Base-by-base conservation (phyloP, 192 early-diverging fungal genomes). In the Linnemannia zychae region DNA sequence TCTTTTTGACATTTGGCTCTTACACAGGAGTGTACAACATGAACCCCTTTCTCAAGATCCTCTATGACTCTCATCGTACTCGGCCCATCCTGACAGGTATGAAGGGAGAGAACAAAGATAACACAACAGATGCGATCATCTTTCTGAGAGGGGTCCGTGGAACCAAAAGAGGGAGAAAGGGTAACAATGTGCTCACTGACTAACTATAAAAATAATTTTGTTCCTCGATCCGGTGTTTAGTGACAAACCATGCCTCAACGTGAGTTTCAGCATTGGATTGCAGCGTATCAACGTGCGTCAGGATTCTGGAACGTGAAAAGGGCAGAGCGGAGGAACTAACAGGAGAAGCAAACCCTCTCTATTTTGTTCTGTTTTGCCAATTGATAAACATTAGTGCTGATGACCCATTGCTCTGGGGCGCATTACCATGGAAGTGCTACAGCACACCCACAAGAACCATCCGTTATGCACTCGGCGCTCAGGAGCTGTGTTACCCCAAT, bases 401-500 rank as follows among this genome's bases (percentile, higher is more conserved):
- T 38, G 95, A 96, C 74, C 95, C 95, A 4, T 48, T 94, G 3
- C 75, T 96, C 22, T 96, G 95, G 95, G 95, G 94, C 34, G 81
- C 91, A 7, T 76, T 96, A 71, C 94, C 94, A 15, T 72, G 88
- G 73, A 89, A 82, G n/a, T 89, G 90, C 53, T 87, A 91, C 7
- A 86, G 81, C 75, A 75, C 81, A 44, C 89, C 87, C 1, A 80
- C 91, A 9, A 75, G 88, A 34, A 82, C 87, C 2, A 89, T 94
- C 87, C 92, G 97, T 50, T 97, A 96, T 95, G 93, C 94, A 11
- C 87, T 98, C 49, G 95, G 96, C n/a, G 96, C 97, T 11, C 92
- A 92, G 71, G 96, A 98, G 78, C 92, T 97, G 28, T 95, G 95
- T 66, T 98, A 94, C 88, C 93, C 89, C 34, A 95, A 90, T 81